Percentiles rank a stretch among this genome's conserved stretches.
phyloP scores from a whole-genome alignment of 345 rosid species.

The Salix udensis region DNA sequence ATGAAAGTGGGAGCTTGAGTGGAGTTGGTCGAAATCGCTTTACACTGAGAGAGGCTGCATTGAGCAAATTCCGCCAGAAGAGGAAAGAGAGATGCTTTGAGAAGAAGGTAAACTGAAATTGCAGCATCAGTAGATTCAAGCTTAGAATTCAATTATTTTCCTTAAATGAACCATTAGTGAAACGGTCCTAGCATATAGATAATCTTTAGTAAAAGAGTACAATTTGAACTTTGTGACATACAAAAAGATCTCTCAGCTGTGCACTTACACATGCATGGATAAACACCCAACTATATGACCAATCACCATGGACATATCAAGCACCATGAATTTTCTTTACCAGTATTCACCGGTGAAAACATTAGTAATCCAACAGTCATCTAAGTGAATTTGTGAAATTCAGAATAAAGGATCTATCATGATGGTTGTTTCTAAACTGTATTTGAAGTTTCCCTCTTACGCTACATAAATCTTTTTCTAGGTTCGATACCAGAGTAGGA shows the following conservation, averaged over 20 bases:
- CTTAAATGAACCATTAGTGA: not conserved
- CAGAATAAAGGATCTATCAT: not conserved
- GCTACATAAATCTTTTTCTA: conserved; percentile 13
- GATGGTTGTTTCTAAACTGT: not conserved
- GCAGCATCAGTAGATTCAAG: not conserved
- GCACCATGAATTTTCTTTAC: not conserved
- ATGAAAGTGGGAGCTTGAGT: conserved; percentile 22
- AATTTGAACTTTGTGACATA: not conserved
- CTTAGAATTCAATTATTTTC: not conserved
- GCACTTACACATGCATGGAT: not conserved
- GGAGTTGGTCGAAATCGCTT: conserved; percentile 23
- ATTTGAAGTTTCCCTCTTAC: not conserved
- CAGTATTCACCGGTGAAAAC: not conserved
- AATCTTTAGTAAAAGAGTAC: not conserved
- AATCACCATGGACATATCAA: not conserved
- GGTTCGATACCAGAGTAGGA: conserved; percentile 58
- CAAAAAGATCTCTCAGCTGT: not conserved
- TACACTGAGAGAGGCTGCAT: conserved; percentile 52
- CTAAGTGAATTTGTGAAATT: not conserved
- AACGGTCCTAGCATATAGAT: not conserved
- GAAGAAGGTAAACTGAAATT: conserved; percentile 40
- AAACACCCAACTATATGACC: not conserved
- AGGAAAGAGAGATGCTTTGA: conserved; percentile 59
- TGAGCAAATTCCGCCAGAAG: conserved; percentile 56
- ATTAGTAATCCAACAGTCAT: not conserved